phyloP scores from a whole-genome alignment of 352 stramenopile species.

The Pythium scleroteichum region DNA sequence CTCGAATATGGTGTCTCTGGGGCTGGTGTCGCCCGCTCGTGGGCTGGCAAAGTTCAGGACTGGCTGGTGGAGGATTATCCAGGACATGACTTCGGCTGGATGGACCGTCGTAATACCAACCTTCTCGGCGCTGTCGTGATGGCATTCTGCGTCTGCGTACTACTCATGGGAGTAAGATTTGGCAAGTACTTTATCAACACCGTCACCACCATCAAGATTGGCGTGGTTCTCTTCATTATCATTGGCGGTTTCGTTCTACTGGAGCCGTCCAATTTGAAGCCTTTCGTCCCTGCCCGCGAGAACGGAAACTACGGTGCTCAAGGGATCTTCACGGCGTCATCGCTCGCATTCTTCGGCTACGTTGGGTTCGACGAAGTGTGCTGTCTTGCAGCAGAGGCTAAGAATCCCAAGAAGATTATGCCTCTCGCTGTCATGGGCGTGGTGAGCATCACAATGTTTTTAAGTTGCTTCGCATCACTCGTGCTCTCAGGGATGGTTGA shows the following conservation, averaged over 20 bases:
- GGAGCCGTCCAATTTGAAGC: slow-evolving; percentile 77
- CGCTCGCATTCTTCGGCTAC: slow-evolving; percentile 93
- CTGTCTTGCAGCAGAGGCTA: slow-evolving; percentile 83
- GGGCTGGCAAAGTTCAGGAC: slow-evolving; percentile 88
- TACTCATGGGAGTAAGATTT: slow-evolving; percentile 85
- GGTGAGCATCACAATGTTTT: slow-evolving; percentile 70
- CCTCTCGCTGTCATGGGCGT: slow-evolving; percentile 83
- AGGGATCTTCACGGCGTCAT: slow-evolving; percentile 78
- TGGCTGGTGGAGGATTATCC: slow-evolving; percentile 59
- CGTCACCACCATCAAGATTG: slow-evolving; percentile 79
- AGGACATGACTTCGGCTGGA: slow-evolving; percentile 40
- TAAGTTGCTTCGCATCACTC: slow-evolving; percentile 78
- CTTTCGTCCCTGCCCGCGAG: slow-evolving; percentile 66
- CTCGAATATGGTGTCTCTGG: slow-evolving; percentile 92
- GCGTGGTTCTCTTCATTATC: slow-evolving; percentile 92
- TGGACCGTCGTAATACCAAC: slow-evolving; percentile 68
- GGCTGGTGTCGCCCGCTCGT: slow-evolving; percentile 90
- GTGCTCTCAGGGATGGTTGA: slow-evolving; percentile 82
- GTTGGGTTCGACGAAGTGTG: slow-evolving; percentile 96
- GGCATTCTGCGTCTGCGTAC: slow-evolving; percentile 60
- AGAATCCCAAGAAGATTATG: slow-evolving; percentile 78
- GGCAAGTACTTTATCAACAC: slow-evolving; percentile 90
- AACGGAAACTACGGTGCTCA: slow-evolving; percentile 38
- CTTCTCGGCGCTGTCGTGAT: slow-evolving; percentile 70
- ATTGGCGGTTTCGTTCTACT: slow-evolving; percentile 84